Percentiles rank a stretch among this genome's conserved stretches.
Evolutionary conservation across 257 asterid species (phyloP).

Genomic region (Salvia hispanica): DNA sequence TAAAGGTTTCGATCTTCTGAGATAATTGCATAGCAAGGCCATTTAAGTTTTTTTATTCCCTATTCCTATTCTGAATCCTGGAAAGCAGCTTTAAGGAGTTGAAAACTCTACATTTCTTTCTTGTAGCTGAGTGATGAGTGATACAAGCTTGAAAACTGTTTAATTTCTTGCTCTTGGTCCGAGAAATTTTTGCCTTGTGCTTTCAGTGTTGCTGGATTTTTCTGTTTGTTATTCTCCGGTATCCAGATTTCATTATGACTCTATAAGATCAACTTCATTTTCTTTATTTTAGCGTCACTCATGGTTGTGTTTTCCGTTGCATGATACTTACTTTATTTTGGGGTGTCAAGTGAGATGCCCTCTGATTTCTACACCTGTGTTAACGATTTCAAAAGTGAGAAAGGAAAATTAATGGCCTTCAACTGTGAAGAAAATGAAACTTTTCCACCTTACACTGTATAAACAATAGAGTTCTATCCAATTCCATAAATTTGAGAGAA

Average conservation of each 20-base stretch:
- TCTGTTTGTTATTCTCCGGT: conserved; percentile 18
- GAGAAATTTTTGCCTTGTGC: conserved; percentile 25
- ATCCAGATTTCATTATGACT: conserved; percentile 19
- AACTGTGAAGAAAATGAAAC: too few relatives aligned
- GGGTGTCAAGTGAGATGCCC: too few relatives aligned
- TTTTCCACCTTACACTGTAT: too few relatives aligned
- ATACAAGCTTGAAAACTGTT: conserved; percentile 39
- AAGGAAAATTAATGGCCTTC: too few relatives aligned
- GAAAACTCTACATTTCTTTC: conserved; percentile 1
- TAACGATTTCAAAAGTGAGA: too few relatives aligned
- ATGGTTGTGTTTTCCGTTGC: not conserved
- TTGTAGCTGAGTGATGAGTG: conserved; percentile 45
- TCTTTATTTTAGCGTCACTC: conserved; percentile 14
- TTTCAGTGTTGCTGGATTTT: conserved; percentile 30
- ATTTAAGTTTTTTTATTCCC: conserved; percentile 30
- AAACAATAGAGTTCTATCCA: too few relatives aligned
- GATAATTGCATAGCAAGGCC: conserved; percentile 42
- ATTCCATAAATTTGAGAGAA: too few relatives aligned
- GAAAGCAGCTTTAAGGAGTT: conserved; percentile 47
- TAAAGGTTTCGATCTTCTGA: conserved; percentile 80
- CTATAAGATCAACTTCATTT: conserved; percentile 26
- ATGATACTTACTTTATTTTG: not conserved
- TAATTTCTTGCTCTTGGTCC: conserved; percentile 34
- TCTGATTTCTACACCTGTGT: too few relatives aligned
- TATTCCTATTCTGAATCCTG: conserved; percentile 34